phyloP scores from a whole-genome alignment of 2,329 filamentous ascomycete genomes.

The Exophiala oligosperma region DNA sequence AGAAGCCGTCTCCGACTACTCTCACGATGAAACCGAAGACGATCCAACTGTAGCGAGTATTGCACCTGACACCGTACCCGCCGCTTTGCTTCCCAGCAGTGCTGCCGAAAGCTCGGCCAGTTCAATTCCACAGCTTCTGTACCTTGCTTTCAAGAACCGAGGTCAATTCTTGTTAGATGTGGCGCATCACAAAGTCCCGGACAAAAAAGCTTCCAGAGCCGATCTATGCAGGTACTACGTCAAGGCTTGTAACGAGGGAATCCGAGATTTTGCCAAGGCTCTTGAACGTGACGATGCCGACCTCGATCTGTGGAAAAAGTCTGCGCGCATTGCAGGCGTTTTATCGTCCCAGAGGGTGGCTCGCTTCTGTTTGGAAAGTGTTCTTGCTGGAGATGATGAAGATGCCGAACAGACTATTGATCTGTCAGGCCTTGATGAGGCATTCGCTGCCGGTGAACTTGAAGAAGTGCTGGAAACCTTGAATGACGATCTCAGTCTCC shows the following conservation, averaged over 20 bases:
- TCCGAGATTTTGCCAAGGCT: constrained; percentile 60
- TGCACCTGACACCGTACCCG: constrained; percentile 26
- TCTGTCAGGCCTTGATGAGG: constrained; percentile 59
- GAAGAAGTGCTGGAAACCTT: constrained; percentile 50
- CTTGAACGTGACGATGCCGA: constrained; percentile 66
- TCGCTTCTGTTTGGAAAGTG: constrained; percentile 64
- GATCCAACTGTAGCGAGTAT: constrained; percentile 18
- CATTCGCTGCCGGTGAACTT: constrained; percentile 54
- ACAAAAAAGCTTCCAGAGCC: constrained; percentile 5
- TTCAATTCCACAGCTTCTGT: constrained; percentile 83
- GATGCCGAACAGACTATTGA: constrained; percentile 54
- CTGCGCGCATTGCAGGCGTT: constrained; percentile 57
- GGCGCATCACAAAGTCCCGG: constrained; percentile 55
- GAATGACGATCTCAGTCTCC: constrained; percentile 56
- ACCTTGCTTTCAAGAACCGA: constrained; percentile 92
- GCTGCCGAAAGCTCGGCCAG: constrained; percentile 74
- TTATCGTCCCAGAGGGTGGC: constrained; percentile 59
- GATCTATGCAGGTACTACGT: constrained; percentile 23
- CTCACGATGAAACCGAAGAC: constrained; percentile 59
- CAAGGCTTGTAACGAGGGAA: constrained; percentile 42
- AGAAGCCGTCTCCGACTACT: constrained; percentile 82
- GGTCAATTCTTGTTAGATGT: constrained; percentile 87
- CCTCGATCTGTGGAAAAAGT: constrained; percentile 63
- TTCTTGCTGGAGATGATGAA: constrained; percentile 62
- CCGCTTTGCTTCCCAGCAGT: constrained; percentile 51